Evolutionary conservation across 805 yeast genomes (phyloP).

Genomic region (Saturnispora serradocipensis): DNA sequence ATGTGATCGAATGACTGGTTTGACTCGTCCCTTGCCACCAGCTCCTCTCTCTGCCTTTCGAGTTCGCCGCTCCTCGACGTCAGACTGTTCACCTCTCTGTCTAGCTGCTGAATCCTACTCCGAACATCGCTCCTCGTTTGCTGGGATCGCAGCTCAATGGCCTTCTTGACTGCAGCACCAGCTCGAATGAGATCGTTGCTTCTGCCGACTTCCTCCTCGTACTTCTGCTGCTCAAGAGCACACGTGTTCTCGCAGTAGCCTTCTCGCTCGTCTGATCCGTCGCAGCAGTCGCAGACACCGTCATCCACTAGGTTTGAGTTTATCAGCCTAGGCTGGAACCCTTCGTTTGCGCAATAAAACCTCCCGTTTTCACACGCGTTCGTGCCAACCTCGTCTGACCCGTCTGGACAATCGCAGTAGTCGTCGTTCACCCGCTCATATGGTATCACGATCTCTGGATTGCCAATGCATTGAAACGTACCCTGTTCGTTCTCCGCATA

Average conservation of each 20-base stretch:
- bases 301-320: conserved; percentile 69
- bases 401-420: conserved; percentile 95
- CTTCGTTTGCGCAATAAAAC: conserved; percentile 74
- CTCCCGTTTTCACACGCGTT: conserved; percentile 52
- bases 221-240: conserved; percentile 36
- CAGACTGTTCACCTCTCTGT: not conserved
- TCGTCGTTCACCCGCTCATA: conserved; percentile 71
- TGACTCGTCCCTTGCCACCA: not conserved
- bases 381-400: conserved; percentile 95
- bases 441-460: conserved; percentile 56
- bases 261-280: conserved; percentile 76
- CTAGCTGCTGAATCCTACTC: conserved; percentile 11
- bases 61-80: conserved; percentile 23
- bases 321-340: conserved; percentile 53
- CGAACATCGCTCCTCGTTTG: conserved; percentile 14
- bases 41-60: conserved; percentile 1
- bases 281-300: conserved; percentile 96
- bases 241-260: conserved; percentile 53
- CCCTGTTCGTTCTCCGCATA: conserved; percentile 46
- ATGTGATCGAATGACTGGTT: conserved; percentile 1
- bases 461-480: conserved; percentile 59
- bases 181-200: conserved; percentile 17
- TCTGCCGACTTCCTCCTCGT: conserved; percentile 17
- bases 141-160: conserved; percentile 25
- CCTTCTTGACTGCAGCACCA: conserved; percentile 30